Conservation (phyloP, 192 early-diverging fungal species). For the Coemansia sp. region DNA sequence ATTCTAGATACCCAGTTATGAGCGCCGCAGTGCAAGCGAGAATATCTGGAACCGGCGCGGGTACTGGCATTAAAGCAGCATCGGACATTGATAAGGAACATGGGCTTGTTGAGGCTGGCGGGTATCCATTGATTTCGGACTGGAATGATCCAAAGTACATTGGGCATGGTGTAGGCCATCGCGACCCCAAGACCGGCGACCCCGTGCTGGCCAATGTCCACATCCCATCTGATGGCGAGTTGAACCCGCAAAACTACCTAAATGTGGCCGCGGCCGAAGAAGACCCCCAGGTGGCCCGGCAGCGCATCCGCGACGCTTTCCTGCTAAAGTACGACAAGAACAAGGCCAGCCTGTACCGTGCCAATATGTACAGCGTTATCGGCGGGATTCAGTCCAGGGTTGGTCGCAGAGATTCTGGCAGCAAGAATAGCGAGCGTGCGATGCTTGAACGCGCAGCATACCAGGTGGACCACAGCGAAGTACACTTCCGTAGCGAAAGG, state of each 20-base stretch:
- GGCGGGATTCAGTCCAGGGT: constrained; percentile 32
- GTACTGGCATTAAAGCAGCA: constrained; percentile 41
- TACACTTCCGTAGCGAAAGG: constrained; percentile 39
- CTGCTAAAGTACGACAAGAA: constrained; percentile 30
- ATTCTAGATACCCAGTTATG: neutral
- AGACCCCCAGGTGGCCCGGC: constrained; percentile 31
- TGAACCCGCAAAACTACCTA: constrained; percentile 52
- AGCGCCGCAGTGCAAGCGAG: constrained; percentile 17
- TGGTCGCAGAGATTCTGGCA: constrained; percentile 20
- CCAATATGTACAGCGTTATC: constrained; percentile 27
- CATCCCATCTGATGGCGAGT: constrained; percentile 41
- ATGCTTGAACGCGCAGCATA: constrained; percentile 44
- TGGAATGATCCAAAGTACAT: constrained; percentile 48
- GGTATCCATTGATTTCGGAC: constrained; percentile 42
- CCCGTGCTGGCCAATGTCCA: constrained; percentile 39
- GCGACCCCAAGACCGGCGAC: constrained; percentile 49
- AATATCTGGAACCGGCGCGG: constrained; percentile 44
- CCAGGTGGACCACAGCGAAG: constrained; percentile 44
- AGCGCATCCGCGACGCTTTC: constrained; percentile 36
- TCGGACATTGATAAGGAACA: constrained; percentile 46
- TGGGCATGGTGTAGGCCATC: constrained; percentile 48
- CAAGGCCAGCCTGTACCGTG: constrained; percentile 42
- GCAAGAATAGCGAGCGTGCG: constrained; percentile 34
- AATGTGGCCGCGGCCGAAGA: constrained; percentile 19
- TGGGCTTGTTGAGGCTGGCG: constrained; percentile 38